phyloP scores from a whole-genome alignment of 192 early-diverging fungal species.

The Coemansia sp. region DNA sequence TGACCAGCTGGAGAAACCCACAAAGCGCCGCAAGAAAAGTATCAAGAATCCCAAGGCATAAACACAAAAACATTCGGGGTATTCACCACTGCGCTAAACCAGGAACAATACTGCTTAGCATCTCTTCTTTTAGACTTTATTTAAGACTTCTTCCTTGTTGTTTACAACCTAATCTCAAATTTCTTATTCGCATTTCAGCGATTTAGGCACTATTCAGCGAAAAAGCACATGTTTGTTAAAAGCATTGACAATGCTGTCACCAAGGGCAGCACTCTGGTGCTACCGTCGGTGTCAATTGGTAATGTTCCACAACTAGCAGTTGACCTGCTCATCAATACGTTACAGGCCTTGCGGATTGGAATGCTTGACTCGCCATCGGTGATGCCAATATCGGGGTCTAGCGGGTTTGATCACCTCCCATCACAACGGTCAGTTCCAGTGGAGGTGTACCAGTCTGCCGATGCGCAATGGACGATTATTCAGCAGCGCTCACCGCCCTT shows the following conservation, averaged over 20 bases:
- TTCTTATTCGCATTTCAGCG: neutral
- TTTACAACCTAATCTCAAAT: neutral
- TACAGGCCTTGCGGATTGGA: slow-evolving; percentile 61
- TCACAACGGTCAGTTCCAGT: slow-evolving; percentile 27
- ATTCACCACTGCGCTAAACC: no score
- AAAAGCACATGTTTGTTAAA: neutral
- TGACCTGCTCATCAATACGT: slow-evolving; percentile 69
- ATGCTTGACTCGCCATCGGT: slow-evolving; percentile 59
- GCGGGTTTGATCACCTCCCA: slow-evolving; percentile 41
- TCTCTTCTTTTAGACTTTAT: no score
- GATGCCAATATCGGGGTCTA: slow-evolving; percentile 60
- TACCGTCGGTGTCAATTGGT: slow-evolving; percentile 72
- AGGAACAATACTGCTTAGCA: no score
- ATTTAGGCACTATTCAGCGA: neutral
- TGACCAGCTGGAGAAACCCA: no score
- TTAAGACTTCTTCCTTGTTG: no score
- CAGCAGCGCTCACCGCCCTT: slow-evolving; percentile 70
- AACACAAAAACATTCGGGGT: no score
- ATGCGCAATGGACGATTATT: slow-evolving; percentile 63
- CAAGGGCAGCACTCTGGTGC: slow-evolving; percentile 32
- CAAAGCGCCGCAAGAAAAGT: no score
- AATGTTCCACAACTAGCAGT: slow-evolving; percentile 74
- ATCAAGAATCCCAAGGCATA: no score
- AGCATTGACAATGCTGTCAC: neutral
- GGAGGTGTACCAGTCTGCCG: slow-evolving; percentile 66